These are phyloP conservation scores for Cercophora samala DNA, from an alignment of 495 filamentous ascomycete species.

Conservation along the genomic window DNA sequence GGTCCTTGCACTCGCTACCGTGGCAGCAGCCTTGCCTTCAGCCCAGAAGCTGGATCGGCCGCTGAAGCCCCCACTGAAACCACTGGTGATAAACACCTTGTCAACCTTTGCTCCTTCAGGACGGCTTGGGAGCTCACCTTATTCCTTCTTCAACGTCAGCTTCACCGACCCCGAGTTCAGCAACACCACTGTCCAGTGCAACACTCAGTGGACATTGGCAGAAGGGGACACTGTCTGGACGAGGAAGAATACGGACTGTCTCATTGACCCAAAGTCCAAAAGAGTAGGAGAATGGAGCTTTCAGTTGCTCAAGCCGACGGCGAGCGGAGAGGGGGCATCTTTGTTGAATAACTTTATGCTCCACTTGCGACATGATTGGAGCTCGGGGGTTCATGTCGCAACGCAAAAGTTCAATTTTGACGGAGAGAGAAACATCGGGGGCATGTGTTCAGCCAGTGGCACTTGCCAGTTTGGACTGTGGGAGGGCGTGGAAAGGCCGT, in stretches of 20 bases:
- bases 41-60: neutral
- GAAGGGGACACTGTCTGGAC: neutral
- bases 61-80: neutral
- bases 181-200: neutral
- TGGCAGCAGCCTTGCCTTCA: neutral
- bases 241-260: neutral
- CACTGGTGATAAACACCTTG: neutral
- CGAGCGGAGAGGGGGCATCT: conserved; percentile 1
- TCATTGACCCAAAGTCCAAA: neutral
- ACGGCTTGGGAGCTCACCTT: neutral
- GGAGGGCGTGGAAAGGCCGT: neutral
- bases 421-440: conserved; percentile 3
- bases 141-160: conserved; percentile 1
- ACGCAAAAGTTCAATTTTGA: neutral
- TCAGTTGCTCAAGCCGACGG: conserved; percentile 1
- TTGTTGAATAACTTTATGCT: conserved; percentile 4
- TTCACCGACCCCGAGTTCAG: neutral
- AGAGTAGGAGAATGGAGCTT: neutral
- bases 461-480: conserved; percentile 1
- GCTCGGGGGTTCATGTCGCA: neutral
- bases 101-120: neutral
- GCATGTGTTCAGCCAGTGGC: neutral
- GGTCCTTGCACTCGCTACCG: neutral
- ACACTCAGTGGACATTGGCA: neutral
- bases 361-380: neutral